These are phyloP conservation scores for Ustilago loliicola DNA, from an alignment of 1,284 basidiomycete genomes.

Conservation along the genomic window DNA sequence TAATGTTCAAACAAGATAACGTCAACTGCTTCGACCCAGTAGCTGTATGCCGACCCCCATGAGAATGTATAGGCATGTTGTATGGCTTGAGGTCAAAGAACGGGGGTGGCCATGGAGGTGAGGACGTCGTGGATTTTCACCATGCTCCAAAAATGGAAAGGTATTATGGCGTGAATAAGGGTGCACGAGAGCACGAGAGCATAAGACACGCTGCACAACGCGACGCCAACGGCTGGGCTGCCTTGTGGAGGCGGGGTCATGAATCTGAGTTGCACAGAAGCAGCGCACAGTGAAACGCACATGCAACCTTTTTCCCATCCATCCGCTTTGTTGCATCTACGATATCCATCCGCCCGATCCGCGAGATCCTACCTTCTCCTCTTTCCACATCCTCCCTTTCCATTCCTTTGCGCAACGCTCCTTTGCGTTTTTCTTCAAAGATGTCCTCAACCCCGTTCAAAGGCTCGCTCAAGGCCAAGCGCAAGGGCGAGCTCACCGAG, in stretches of 20 bases:
- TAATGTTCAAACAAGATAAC: no score
- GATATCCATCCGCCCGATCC: conserved; percentile 40
- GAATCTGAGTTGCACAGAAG: background rate
- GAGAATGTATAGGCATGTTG: background rate
- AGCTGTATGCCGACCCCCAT: no score
- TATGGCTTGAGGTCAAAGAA: background rate
- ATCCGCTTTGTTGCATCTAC: conserved; percentile 34
- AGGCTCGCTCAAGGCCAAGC: conserved; percentile 60
- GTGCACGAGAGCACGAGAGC: background rate
- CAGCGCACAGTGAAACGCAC: background rate
- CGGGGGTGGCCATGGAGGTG: no score
- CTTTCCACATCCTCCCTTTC: conserved; percentile 15
- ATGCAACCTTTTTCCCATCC: conserved; percentile 12
- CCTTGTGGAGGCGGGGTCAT: background rate
- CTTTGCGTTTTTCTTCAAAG: background rate
- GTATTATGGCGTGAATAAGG: background rate
- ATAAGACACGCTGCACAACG: conserved; percentile 2
- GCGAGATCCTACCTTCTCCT: conserved; percentile 7
- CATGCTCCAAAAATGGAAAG: conserved; percentile 3
- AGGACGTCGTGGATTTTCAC: background rate
- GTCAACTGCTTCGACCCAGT: no score
- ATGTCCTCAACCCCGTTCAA: conserved; percentile 55
- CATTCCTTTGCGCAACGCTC: background rate
- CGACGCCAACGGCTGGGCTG: conserved; percentile 1
- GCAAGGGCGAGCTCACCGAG: conserved; percentile 61